Conservation (phyloP, 805 yeast genomes). For the Saccharomycopsis amapae region DNA sequence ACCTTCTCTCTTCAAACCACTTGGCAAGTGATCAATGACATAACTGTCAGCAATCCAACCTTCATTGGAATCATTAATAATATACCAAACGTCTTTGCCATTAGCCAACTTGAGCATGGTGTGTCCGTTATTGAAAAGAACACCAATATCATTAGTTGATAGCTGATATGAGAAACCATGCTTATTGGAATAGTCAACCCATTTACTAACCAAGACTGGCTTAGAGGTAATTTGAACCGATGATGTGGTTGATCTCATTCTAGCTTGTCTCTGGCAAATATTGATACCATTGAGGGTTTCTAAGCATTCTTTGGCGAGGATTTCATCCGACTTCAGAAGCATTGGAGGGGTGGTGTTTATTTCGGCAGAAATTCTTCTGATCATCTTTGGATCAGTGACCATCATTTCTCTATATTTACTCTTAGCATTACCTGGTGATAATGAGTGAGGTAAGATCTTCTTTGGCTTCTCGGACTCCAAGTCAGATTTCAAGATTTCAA, state of each 20-base stretch:
- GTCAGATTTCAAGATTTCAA: constrained; percentile 62
- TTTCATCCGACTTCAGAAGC: constrained; percentile 32
- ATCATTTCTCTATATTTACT: constrained; percentile 74
- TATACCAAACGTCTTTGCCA: constrained; percentile 59
- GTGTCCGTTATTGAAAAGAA: constrained; percentile 76
- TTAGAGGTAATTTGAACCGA: constrained; percentile 31
- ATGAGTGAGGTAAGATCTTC: constrained; percentile 74
- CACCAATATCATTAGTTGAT: constrained; percentile 86
- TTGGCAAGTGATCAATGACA: constrained; percentile 36
- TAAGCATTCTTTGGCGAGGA: constrained; percentile 39
- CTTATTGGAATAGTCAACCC: constrained; percentile 97
- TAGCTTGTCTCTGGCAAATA: constrained; percentile 39
- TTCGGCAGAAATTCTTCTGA: constrained; percentile 30
- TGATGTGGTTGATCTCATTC: constrained; percentile 28
- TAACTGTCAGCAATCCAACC: constrained; percentile 52
- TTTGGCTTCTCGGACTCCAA: constrained; percentile 61
- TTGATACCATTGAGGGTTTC: constrained; percentile 39
- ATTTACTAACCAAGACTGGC: constrained; percentile 77
- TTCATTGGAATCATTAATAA: constrained; percentile 39
- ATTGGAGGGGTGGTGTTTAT: constrained; percentile 29
- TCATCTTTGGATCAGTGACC: constrained; percentile 26
- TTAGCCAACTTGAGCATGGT: constrained; percentile 68
- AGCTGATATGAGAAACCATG: constrained; percentile 94
- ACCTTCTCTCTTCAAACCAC: constrained; percentile 55
- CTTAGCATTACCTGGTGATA: constrained; percentile 89